A percentile compares a stretch with the other conserved stretches of the same genome.
Conservation (phyloP, 129 eudicot species). For the Ambrosia artemisiifolia region DNA sequence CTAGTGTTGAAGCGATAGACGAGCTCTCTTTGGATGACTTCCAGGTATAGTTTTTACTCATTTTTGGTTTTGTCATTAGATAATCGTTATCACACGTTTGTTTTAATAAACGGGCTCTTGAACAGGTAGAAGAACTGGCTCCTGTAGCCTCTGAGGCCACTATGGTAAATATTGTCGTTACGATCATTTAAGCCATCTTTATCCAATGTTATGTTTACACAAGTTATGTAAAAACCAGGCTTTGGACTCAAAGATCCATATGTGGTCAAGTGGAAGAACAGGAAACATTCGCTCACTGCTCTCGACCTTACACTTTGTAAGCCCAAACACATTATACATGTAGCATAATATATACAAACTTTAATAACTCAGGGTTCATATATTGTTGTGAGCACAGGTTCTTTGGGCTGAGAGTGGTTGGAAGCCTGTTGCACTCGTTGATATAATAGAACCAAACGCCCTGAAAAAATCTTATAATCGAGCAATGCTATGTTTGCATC, state of each 20-base stretch:
- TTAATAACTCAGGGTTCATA: constrained; percentile 46
- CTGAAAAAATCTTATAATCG: constrained; percentile 86
- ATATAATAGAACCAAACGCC: constrained; percentile 71
- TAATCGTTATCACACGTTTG: neutral
- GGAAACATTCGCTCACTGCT: constrained; percentile 91
- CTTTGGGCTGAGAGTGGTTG: constrained; percentile 96
- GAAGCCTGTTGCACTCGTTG: constrained; percentile 77
- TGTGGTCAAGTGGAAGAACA: constrained; percentile 91
- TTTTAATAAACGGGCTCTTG: neutral
- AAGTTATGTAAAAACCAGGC: constrained; percentile 39
- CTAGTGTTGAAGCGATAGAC: constrained; percentile 39
- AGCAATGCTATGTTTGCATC: constrained; percentile 85
- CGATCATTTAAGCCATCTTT: neutral
- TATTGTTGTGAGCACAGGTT: constrained; percentile 37
- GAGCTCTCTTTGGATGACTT: constrained; percentile 38
- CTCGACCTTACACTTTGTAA: constrained; percentile 89
- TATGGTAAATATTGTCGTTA: constrained; percentile 29
- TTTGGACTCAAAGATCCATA: constrained; percentile 59
- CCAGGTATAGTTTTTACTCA: constrained; percentile 26
- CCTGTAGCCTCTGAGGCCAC: constrained; percentile 32
- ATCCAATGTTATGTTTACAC: neutral
- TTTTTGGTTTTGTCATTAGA: neutral
- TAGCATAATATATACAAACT: constrained; percentile 61
- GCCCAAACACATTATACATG: constrained; percentile 12
- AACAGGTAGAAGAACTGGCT: constrained; percentile 54